These are phyloP conservation scores for Xerocomus potaroensis DNA, from an alignment of 768 basidiomycete species.

Conservation along the genomic window DNA sequence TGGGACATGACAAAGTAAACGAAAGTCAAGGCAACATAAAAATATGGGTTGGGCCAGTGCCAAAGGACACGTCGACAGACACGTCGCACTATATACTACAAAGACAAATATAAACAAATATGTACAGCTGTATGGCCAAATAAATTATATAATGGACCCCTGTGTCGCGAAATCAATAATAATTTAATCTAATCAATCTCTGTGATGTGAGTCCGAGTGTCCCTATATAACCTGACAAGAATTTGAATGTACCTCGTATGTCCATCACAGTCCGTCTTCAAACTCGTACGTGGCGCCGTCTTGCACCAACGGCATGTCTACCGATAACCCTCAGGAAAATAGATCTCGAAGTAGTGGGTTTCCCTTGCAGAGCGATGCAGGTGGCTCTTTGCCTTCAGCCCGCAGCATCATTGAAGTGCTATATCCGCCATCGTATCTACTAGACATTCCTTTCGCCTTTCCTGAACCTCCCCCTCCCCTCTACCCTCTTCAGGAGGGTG, in stretches of 20 bases:
- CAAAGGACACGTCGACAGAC: slow-evolving; percentile 25
- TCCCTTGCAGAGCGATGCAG: background rate
- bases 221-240: no score
- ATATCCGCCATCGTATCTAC: slow-evolving; percentile 23
- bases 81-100: slow-evolving; percentile 33
- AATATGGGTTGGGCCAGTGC: slow-evolving; percentile 18
- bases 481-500: background rate
- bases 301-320: no score
- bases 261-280: no score
- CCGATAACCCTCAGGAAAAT: slow-evolving; percentile 10
- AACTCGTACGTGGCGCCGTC: no score
- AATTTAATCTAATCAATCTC: no score
- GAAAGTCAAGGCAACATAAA: slow-evolving; percentile 15
- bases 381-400: slow-evolving; percentile 15
- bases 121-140: background rate
- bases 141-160: background rate
- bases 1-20: slow-evolving; percentile 18
- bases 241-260: background rate
- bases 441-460: slow-evolving; percentile 1
- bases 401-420: slow-evolving; percentile 24
- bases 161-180: background rate
- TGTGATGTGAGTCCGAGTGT: no score
- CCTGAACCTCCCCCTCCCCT: slow-evolving; percentile 11
- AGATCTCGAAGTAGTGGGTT: background rate
- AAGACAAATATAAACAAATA: slow-evolving; percentile 21